Base-by-base conservation (phyloP, 2,329 filamentous ascomycete species). In the Scleromitrula shiraiana region DNA sequence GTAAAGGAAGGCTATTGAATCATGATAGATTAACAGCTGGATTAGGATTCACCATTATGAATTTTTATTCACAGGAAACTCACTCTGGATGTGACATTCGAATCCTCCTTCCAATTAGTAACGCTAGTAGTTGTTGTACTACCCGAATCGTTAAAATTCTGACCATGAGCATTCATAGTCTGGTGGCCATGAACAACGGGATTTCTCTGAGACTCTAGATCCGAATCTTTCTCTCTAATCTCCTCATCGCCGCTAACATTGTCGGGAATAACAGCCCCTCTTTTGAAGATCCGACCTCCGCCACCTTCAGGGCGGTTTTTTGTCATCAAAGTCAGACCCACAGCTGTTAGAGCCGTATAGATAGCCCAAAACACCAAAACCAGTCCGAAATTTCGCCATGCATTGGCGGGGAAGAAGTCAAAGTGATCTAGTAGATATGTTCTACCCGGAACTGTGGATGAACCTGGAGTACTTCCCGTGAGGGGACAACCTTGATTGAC, bases 371-470 rank as follows among this genome's bases (percentile, higher is more conserved):
- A 39, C 5, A 24, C 36, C 8, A 39, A 24, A 22, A 39, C 50
- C 7, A 83, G 77, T 39, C 77, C 80, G 57, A 78, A 82, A 59
- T 83, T 83, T 17, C 80, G 72, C 80, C 81, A 84, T 0, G 83
- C 64, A 57, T 84, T 71, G 22, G 65, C 67, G 15, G 78, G 68
- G 0, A 72, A 71, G 57, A 82, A 83, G 37, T 73, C 67, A 63
- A 76, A 84, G 7, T 71, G 71, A 0, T 70, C 69, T 8, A 67
- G 56, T 2, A 83, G 60, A 56, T 83, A 85, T 19, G 66, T 65
- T 2, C 69, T 61, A 27, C 81, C 81, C 26, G 70, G 58, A 10
- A 85, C 73, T 3, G 62, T 67, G 1, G 68, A 67, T 17, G 69
- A 68, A 26, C 75, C 76, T 10, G 76, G 63, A 20, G 66, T 59